Evolutionary conservation across 2,329 filamentous ascomycete genomes (phyloP).

Genomic region (Fusarium brevicatenulatum): DNA sequence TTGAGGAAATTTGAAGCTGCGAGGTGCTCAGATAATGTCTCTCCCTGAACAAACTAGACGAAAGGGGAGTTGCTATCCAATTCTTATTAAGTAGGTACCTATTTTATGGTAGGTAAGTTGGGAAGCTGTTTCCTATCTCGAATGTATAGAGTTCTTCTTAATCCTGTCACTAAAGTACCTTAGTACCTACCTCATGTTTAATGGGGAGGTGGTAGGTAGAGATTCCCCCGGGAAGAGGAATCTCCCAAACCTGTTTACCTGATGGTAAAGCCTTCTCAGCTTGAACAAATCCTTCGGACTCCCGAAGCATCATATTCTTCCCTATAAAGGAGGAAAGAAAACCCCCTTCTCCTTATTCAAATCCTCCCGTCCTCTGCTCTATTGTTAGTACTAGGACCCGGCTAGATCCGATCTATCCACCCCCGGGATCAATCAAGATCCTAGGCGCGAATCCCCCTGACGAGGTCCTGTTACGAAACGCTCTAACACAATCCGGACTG

Average conservation of each 20-base stretch:
- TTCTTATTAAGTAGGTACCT: background rate
- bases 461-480: background rate
- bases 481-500: background rate
- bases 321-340: background rate
- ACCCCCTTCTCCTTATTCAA: background rate
- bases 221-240: background rate
- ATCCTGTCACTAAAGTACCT: background rate
- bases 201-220: background rate
- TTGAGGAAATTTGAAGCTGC: background rate
- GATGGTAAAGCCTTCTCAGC: background rate
- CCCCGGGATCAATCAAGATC: conserved; percentile 7
- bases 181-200: background rate
- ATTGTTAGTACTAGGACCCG: background rate
- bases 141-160: background rate
- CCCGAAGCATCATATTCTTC: background rate
- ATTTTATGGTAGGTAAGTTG: background rate
- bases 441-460: background rate
- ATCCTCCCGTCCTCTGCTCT: background rate
- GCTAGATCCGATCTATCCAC: background rate
- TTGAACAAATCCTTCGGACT: background rate
- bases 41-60: background rate
- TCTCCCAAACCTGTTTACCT: background rate
- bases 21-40: background rate
- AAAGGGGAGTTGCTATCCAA: background rate
- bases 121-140: background rate